A percentile compares a stretch with the other conserved stretches of the same genome.
phyloP scores from a whole-genome alignment of 2,329 filamentous ascomycete species.

The Hypomyces perniciosus region DNA sequence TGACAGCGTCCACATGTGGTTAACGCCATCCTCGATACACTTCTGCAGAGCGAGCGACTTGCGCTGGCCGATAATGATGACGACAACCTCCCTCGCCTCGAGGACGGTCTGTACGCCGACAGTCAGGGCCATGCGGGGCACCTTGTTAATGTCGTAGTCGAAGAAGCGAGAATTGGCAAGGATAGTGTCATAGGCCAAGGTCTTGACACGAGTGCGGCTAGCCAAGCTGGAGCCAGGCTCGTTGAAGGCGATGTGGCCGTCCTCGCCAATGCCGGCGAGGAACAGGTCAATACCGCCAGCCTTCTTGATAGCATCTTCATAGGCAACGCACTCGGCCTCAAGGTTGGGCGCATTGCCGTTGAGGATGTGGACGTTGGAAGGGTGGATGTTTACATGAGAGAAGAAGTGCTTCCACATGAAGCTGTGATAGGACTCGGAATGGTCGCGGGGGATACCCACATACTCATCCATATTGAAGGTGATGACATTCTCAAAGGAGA shows the following conservation, averaged over 20 bases:
- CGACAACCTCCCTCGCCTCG: slow-evolving; percentile 73
- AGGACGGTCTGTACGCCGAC: slow-evolving; percentile 80
- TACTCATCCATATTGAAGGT: slow-evolving; percentile 97
- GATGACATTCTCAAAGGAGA: slow-evolving; percentile 82
- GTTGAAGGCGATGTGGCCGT: slow-evolving; percentile 88
- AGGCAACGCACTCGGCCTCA: slow-evolving; percentile 69
- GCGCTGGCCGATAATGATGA: slow-evolving; percentile 75
- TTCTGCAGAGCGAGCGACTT: slow-evolving; percentile 75
- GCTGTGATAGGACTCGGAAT: slow-evolving; percentile 80
- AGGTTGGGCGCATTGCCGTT: slow-evolving; percentile 74
- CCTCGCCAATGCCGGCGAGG: slow-evolving; percentile 76
- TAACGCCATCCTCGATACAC: slow-evolving; percentile 75
- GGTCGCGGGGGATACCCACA: slow-evolving; percentile 73
- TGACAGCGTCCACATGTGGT: slow-evolving; percentile 88
- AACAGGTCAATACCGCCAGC: slow-evolving; percentile 80
- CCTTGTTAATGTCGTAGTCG: slow-evolving; percentile 63
- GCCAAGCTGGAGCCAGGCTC: slow-evolving; percentile 75
- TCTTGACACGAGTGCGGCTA: slow-evolving; percentile 78
- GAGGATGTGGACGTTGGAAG: slow-evolving; percentile 77
- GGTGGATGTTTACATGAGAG: slow-evolving; percentile 74
- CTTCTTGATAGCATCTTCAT: slow-evolving; percentile 70
- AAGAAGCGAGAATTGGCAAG: slow-evolving; percentile 83
- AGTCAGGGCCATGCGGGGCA: slow-evolving; percentile 76
- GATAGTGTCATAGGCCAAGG: slow-evolving; percentile 80
- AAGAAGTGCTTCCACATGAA: slow-evolving; percentile 96